phyloP scores from a whole-genome alignment of 768 basidiomycete species.

The Lyophyllum shimeji region DNA sequence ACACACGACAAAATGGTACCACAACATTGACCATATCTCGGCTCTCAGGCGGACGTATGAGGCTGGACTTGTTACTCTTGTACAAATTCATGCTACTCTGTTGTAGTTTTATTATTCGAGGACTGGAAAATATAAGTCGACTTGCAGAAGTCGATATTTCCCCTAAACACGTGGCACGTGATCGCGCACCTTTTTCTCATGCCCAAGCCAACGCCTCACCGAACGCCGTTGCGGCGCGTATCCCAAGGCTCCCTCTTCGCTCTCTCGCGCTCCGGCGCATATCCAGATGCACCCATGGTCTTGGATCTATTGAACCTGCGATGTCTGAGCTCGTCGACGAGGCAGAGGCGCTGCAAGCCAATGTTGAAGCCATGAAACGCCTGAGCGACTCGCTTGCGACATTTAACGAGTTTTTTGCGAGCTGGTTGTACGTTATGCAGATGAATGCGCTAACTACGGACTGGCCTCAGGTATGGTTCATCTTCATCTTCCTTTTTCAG shows the following conservation, averaged over 20 bases:
- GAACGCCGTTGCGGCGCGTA: conserved; percentile 84
- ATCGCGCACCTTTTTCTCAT: too few relatives aligned
- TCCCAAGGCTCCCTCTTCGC: conserved; percentile 91
- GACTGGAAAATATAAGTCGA: too few relatives aligned
- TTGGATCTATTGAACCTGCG: conserved; percentile 83
- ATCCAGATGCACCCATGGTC: conserved; percentile 79
- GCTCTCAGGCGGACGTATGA: too few relatives aligned
- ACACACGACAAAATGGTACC: too few relatives aligned
- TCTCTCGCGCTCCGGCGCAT: conserved; percentile 73
- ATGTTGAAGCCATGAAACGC: conserved; percentile 67
- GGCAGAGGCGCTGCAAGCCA: conserved; percentile 74
- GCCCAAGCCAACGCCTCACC: conserved; percentile 66
- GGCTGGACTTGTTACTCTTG: too few relatives aligned
- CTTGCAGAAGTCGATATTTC: too few relatives aligned
- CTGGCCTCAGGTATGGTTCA: conserved; percentile 72
- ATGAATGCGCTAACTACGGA: conserved; percentile 94
- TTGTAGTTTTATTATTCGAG: too few relatives aligned
- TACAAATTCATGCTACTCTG: too few relatives aligned
- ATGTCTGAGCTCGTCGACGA: conserved; percentile 89
- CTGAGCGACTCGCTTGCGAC: conserved; percentile 78
- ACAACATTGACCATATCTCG: too few relatives aligned
- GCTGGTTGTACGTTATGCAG: conserved; percentile 87
- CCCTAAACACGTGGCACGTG: too few relatives aligned
- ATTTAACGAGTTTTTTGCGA: conserved; percentile 93
- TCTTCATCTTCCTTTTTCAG: too few relatives aligned